phyloP scores from a whole-genome alignment of 192 early-diverging fungal species.

The Coemansia reversa region DNA sequence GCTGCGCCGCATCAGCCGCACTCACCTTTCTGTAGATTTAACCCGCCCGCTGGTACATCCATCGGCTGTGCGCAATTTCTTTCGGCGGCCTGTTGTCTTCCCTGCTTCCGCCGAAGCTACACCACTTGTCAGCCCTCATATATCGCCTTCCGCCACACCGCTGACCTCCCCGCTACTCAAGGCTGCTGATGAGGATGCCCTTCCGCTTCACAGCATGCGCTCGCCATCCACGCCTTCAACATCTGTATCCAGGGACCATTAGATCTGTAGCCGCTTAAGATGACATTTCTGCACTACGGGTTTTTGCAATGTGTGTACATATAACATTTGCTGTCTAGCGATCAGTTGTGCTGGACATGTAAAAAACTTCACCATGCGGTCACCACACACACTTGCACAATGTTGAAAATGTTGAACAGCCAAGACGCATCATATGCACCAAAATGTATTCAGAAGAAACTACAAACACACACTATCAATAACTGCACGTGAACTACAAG shows the following conservation, averaged over 20 bases:
- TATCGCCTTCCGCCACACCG: constrained; percentile 28
- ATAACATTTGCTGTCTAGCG: neutral
- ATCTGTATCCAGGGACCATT: neutral
- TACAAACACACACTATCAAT: no score
- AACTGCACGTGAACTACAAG: neutral
- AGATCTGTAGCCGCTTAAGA: neutral
- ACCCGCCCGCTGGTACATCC: constrained; percentile 31
- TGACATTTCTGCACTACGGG: neutral
- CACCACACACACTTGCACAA: neutral
- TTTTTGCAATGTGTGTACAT: constrained; percentile 3
- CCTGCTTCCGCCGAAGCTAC: constrained; percentile 45
- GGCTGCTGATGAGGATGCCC: constrained; percentile 13
- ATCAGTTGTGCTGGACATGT: neutral
- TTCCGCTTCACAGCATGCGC: neutral
- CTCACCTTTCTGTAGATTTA: constrained; percentile 17
- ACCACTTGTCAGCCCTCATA: constrained; percentile 24
- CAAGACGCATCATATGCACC: neutral
- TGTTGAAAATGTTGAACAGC: neutral
- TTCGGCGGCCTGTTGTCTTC: constrained; percentile 41
- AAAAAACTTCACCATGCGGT: neutral
- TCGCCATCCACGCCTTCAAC: neutral
- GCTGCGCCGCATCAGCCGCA: constrained; percentile 15
- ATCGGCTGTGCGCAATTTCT: constrained; percentile 26
- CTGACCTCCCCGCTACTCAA: constrained; percentile 28
- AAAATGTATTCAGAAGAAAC: neutral